phyloP scores from a whole-genome alignment of 495 filamentous ascomycete species.

The Halenospora varia region DNA sequence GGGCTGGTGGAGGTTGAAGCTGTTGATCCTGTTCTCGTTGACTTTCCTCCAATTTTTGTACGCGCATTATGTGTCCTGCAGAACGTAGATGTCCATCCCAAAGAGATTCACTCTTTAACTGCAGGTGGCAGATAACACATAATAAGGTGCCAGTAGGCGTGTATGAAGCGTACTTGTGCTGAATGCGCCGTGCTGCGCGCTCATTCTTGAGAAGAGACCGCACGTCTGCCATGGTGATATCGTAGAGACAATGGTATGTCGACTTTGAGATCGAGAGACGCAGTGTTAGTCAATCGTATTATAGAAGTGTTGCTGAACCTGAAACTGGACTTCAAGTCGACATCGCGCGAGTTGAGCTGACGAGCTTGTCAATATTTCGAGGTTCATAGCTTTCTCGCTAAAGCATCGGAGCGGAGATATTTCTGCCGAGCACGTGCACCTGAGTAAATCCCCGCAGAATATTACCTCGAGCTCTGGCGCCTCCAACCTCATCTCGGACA shows the following conservation, averaged over 20 bases:
- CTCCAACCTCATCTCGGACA: background rate
- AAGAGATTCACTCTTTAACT: conserved; percentile 55
- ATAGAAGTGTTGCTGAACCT: background rate
- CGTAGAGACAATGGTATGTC: no score
- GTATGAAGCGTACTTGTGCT: conserved; percentile 60
- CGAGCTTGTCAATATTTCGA: background rate
- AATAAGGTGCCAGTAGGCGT: conserved; percentile 55
- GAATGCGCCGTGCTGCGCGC: conserved; percentile 69
- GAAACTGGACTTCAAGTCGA: no score
- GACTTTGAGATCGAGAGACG: background rate
- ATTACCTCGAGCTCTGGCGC: background rate
- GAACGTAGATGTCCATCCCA: conserved; percentile 56
- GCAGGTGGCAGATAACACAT: conserved; percentile 54
- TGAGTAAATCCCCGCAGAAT: background rate
- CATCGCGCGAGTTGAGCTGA: no score
- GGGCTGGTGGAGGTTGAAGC: background rate
- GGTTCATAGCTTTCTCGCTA: background rate
- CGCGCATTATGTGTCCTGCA: conserved; percentile 36
- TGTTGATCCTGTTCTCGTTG: conserved; percentile 3
- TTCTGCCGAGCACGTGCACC: background rate
- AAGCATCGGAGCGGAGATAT: background rate
- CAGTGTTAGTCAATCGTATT: background rate
- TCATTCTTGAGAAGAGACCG: conserved; percentile 79
- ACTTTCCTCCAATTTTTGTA: conserved; percentile 21
- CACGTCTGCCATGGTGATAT: conserved; percentile 81